Conservation (phyloP, 139 green algal species). For the Chlamydomonas applanata region DNA sequence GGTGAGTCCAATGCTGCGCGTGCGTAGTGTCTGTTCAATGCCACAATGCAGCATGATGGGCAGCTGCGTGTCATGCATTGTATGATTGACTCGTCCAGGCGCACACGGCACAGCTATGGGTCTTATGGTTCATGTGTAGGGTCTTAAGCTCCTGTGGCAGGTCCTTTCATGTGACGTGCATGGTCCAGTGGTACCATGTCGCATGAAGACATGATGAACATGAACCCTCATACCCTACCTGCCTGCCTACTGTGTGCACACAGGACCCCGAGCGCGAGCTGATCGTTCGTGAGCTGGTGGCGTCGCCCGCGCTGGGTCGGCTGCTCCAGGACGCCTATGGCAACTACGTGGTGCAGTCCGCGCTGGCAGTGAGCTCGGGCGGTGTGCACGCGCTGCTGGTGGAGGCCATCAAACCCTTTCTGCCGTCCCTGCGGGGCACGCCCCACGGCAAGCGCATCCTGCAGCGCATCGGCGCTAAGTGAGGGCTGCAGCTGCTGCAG, state of each 20-base stretch:
- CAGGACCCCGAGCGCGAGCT: conserved; percentile 64
- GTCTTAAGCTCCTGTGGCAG: too few species aligned
- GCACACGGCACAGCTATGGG: too few species aligned
- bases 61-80: too few species aligned
- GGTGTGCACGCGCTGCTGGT: conserved; percentile 77
- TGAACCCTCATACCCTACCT: background rate
- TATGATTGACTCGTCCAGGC: too few species aligned
- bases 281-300: conserved; percentile 86
- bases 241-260: background rate
- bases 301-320: conserved; percentile 65
- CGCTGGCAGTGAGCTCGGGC: conserved; percentile 49
- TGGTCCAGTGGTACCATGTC: too few species aligned
- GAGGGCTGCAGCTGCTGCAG: too few species aligned
- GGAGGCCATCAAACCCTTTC: conserved; percentile 88
- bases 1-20: too few species aligned
- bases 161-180: too few species aligned
- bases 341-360: conserved; percentile 86
- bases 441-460: conserved; percentile 98
- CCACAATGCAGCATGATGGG: too few species aligned
- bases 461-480: conserved; percentile 52
- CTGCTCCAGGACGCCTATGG: conserved; percentile 93
- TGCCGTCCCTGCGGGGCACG: conserved; percentile 82
- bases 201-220: too few species aligned
- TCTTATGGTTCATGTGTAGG: too few species aligned
- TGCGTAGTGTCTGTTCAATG: too few species aligned